Base-by-base conservation (phyloP, 176 grass and related monocot species). In the Eragrostis curvula region DNA sequence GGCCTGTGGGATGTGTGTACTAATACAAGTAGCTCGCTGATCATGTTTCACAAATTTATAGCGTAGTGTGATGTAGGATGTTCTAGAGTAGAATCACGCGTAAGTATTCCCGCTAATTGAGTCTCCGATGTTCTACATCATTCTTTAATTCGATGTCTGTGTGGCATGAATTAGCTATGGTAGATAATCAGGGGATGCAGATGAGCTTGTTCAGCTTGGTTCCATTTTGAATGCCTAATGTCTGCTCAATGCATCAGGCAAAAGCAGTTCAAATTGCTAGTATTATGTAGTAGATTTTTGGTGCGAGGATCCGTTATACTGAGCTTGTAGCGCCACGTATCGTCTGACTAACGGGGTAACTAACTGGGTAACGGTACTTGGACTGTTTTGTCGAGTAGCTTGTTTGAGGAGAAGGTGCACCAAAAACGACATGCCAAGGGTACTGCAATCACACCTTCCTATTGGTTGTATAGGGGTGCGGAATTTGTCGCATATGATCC, bases 401-500 rank as follows among this genome's bases (percentile, higher is more conserved):
- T 79, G 25, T 59, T 30, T 6, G 49, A 36, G 29, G 64, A 77
- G 8, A 62, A 48, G 12, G n/a, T 87, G 64, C 15, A 0, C 5
- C 32, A 29, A 23, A 67, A 29, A 9, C 24, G n/a, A 51, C 47
- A 12, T 15, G 51, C 57, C 20, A 7, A 60, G 23, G 3, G n/a
- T n/a, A n/a, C 28, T 21, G 27, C 16, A 24, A 20, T 68, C 8
- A 46, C 47, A 25, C 30, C 30, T 68, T 29, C 18, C 70, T 77
- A 60, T 7, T 47, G 60, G 14, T 52, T 6, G 61, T 71, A 36
- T 24, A 48, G 73, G 9, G 82, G 20, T 0, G 9, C 36, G 1
- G 13, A 48, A 48, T 42, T 86, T 86, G 70, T 66, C 59, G 18
- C 77, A 25, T 80, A 41, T 25, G 44, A 3, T 47, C 50, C 42